Evolutionary conservation across 2,329 filamentous ascomycete genomes (phyloP).

Genomic region (Trichoderma breve): DNA sequence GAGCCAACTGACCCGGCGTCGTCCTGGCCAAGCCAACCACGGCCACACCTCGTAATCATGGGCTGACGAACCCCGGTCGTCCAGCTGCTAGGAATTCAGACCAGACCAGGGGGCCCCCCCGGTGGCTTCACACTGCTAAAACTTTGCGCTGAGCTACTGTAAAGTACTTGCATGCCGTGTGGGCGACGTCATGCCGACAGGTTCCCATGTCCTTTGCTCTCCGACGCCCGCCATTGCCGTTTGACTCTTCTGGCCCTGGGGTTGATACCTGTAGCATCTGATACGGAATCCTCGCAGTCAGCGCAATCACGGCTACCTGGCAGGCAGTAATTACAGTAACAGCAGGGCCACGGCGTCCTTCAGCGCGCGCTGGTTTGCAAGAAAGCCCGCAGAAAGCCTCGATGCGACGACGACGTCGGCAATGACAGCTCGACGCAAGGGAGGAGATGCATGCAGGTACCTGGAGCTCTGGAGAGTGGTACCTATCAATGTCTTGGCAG

Average conservation of each 20-base stretch:
- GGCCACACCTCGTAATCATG: constrained; percentile 13
- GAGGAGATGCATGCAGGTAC: background rate
- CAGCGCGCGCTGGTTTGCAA: background rate
- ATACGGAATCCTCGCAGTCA: constrained; percentile 7
- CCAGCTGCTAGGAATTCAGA: background rate
- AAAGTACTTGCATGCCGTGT: background rate
- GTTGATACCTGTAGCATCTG: background rate
- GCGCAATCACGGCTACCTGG: background rate
- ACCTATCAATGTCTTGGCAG: background rate
- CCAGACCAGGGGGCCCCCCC: background rate
- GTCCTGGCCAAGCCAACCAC: constrained; percentile 5
- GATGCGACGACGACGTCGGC: background rate
- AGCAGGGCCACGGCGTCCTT: background rate
- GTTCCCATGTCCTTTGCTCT: background rate
- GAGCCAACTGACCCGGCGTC: constrained; percentile 2
- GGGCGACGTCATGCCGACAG: constrained; percentile 14
- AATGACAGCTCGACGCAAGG: background rate
- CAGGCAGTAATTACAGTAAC: constrained; percentile 3
- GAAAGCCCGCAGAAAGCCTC: background rate
- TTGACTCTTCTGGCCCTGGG: background rate
- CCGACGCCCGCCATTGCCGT: background rate
- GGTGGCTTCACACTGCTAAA: constrained; percentile 12
- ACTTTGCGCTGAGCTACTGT: constrained; percentile 2
- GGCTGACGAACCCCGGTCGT: constrained; percentile 4
- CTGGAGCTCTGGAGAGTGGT: background rate